Evolutionary conservation across 306 rosid species (phyloP), one percentile per base, ranked within the genome.

Genomic region (Psophocarpus tetragonolobus): DNA sequence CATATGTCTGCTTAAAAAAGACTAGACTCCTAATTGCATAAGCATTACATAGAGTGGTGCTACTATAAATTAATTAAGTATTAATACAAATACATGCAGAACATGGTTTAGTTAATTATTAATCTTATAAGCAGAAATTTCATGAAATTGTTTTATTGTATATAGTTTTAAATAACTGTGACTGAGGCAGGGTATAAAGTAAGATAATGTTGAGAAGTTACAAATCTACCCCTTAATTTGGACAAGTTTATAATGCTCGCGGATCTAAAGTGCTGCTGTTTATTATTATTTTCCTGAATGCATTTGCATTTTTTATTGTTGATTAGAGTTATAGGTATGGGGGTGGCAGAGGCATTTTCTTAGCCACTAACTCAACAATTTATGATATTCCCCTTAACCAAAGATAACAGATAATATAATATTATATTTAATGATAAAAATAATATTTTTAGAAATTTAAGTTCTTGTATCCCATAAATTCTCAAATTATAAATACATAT

Each of bases 1-100:
- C 73, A 73, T 41, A 77, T 73, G 47, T 78, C 30, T 60, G 30
- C 77, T 58, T 66, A 60, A 50, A 73, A 76, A 50, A 77, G 58
- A 39, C 47, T 11, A 76, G 60, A 61, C 61, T 50, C 70, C 51
- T 78, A 23, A 33, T 68, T 36, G 66, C 68, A 75, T 75, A 58
- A 73, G 9, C 65, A 66, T 44, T 66, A 29, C 20, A 27, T 1
- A 23, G 64, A 74, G 47, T 56, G 26, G 21, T 71, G 74, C 54
- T 63, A 24, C 68, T 71, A 33, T n/a, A 57, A 71, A 58, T 41
- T 29, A 51, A 36, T 54, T 41, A 60, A 33, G 1, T 15, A 47
- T 11, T 6, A 63, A 50, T 10, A 58, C 18, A 14, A 9, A 17
- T 39, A 68, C 77, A 77, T 48, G 66, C 24, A 45, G 26, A 29